These are phyloP conservation scores for Alternaria ethzedia DNA, from an alignment of 2,329 filamentous ascomycete genomes.

Conservation along the genomic window DNA sequence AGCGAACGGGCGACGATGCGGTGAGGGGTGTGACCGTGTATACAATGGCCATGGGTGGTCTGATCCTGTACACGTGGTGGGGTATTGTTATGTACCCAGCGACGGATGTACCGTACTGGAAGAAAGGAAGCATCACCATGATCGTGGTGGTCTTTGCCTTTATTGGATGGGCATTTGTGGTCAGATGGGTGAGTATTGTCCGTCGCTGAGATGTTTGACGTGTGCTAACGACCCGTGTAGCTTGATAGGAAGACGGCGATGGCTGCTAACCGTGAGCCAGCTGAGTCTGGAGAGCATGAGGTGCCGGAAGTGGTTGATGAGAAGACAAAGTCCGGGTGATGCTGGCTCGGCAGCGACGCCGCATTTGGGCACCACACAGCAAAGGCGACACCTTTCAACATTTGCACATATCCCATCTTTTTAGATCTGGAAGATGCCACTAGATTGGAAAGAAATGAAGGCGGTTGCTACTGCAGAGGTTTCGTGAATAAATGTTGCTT, in stretches of 20 bases:
- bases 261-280: neutral
- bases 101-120: slow-evolving; percentile 52
- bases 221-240: neutral
- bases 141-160: slow-evolving; percentile 32
- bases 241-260: slow-evolving; percentile 4
- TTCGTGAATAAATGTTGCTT: no score
- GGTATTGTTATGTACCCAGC: slow-evolving; percentile 53
- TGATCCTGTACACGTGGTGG: slow-evolving; percentile 54
- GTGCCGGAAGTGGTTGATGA: neutral
- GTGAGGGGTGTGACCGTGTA: slow-evolving; percentile 48
- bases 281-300: neutral
- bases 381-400: no score
- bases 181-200: slow-evolving; percentile 23
- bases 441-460: no score
- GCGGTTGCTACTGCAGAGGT: no score
- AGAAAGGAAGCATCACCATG: slow-evolving; percentile 47
- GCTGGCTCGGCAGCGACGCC: no score
- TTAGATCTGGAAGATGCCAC: no score
- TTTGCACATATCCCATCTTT: no score
- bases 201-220: neutral
- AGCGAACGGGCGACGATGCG: slow-evolving; percentile 50
- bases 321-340: neutral
- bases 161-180: slow-evolving; percentile 12
- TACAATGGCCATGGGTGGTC: slow-evolving; percentile 47
- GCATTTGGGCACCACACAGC: no score